These are phyloP conservation scores for Larix kaempferi DNA, from an alignment of 75 land plant species.

Conservation along the genomic window DNA sequence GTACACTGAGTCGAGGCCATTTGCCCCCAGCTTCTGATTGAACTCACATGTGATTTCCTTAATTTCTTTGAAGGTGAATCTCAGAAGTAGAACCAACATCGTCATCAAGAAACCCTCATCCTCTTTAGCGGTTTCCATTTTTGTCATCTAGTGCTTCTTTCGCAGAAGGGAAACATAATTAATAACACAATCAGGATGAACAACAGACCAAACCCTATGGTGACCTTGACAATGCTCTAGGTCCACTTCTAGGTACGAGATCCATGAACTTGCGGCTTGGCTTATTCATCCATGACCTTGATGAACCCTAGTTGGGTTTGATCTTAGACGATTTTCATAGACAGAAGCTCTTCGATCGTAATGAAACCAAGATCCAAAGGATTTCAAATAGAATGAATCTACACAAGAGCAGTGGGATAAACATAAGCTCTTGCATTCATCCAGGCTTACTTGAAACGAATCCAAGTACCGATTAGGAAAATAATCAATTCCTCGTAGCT, in stretches of 20 bases:
- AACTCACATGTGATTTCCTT: slow-evolving; percentile 13
- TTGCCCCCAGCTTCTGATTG: slow-evolving; percentile 12
- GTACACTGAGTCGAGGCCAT: slow-evolving; percentile 28
- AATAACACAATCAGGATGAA: slow-evolving; percentile 6
- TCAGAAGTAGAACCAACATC: slow-evolving; percentile 20
- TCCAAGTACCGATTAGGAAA: slow-evolving; percentile 27
- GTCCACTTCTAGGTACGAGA: slow-evolving; percentile 11
- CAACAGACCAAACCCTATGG: slow-evolving; percentile 16
- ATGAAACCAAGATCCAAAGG: slow-evolving; percentile 14
- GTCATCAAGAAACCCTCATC: slow-evolving; percentile 17
- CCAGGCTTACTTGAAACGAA: slow-evolving; percentile 10
- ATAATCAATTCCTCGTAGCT: slow-evolving; percentile 28
- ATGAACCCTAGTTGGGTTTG: slow-evolving; percentile 2
- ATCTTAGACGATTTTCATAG: background rate
- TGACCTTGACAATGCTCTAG: background rate
- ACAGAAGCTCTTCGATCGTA: background rate
- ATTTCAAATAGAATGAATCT: slow-evolving; percentile 36
- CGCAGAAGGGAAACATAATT: background rate
- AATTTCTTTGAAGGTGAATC: slow-evolving; percentile 22
- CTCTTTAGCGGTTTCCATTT: background rate
- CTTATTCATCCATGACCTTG: background rate
- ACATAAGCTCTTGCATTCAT: slow-evolving; percentile 42
- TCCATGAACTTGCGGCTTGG: too few species aligned
- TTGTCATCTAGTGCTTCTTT: background rate
- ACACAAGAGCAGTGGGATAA: slow-evolving; percentile 53